Conservation (phyloP, 2,329 filamentous ascomycete genomes). For the Bipolaris victoriae region DNA sequence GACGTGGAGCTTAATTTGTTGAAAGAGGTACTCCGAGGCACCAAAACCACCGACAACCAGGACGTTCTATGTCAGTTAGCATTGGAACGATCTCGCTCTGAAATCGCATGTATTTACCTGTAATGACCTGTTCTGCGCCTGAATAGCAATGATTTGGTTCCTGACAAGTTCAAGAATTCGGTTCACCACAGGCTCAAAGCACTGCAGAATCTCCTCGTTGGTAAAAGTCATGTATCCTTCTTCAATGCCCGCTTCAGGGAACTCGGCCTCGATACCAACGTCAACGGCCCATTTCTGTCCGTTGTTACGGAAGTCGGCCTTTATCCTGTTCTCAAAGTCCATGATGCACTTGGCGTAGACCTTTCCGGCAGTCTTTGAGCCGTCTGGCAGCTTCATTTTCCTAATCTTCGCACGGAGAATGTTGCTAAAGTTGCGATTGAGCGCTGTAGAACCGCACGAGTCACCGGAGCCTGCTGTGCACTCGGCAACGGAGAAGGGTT, state of each 20-base stretch:
- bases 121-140: slow-evolving; percentile 90
- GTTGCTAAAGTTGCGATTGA: slow-evolving; percentile 98
- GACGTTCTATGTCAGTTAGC: slow-evolving; percentile 69
- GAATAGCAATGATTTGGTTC: slow-evolving; percentile 98
- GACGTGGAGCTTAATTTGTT: slow-evolving; percentile 98
- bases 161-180: slow-evolving; percentile 93
- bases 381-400: slow-evolving; percentile 98
- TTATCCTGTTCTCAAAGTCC: slow-evolving; percentile 99
- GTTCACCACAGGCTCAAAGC: slow-evolving; percentile 98
- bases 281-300: slow-evolving; percentile 99
- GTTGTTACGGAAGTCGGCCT: slow-evolving; percentile 99
- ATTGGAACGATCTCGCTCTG: not conserved
- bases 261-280: slow-evolving; percentile 97
- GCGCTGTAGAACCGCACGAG: slow-evolving; percentile 95
- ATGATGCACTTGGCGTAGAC: slow-evolving; percentile 99
- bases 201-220: slow-evolving; percentile 98
- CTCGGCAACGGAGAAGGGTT: slow-evolving; percentile 94
- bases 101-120: slow-evolving; percentile 63
- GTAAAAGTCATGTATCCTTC: slow-evolving; percentile 99
- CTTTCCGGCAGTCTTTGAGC: slow-evolving; percentile 94
- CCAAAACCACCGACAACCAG: slow-evolving; percentile 97
- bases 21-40: slow-evolving; percentile 98
- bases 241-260: slow-evolving; percentile 95
- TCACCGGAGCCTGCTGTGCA: slow-evolving; percentile 97
- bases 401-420: slow-evolving; percentile 96